These are phyloP conservation scores for Solanum tacnaense DNA, from an alignment of 257 asterid genomes.

Conservation along the genomic window DNA sequence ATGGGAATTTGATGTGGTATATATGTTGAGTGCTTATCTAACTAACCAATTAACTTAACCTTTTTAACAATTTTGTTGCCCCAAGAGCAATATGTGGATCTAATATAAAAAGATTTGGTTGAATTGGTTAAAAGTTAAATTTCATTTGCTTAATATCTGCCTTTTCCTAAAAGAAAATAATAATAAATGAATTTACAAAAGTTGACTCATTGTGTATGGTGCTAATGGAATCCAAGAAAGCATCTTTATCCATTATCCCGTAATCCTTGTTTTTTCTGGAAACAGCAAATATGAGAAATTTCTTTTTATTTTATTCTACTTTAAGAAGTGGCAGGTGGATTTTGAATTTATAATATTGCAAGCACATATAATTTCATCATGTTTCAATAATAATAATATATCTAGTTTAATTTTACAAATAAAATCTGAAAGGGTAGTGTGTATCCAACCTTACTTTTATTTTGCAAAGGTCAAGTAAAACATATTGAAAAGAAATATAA, in stretches of 20 bases:
- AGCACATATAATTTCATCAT: not conserved
- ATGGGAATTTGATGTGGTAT: not conserved
- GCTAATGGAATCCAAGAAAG: constrained; percentile 1
- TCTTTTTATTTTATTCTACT: not conserved
- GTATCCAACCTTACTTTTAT: too few species aligned
- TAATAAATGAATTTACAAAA: not conserved
- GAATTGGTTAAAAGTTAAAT: not conserved
- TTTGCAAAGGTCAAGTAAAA: not conserved
- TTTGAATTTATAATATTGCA: not conserved
- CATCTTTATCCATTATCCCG: constrained; percentile 6
- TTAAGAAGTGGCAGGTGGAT: not conserved
- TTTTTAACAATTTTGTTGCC: constrained; percentile 14
- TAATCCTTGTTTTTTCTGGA: not conserved
- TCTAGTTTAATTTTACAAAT: not conserved
- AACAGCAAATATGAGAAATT: not conserved
- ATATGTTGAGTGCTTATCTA: constrained; percentile 19
- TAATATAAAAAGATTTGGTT: not conserved
- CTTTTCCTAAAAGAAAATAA: not conserved
- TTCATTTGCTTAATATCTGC: not conserved
- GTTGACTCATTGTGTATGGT: not conserved
- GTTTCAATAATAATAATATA: not conserved
- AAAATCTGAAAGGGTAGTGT: too few species aligned
- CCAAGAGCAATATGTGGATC: not conserved
- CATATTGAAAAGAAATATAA: not conserved
- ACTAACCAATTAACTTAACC: constrained; percentile 15